These are phyloP conservation scores for Syzygium aromaticum DNA, from an alignment of 345 rosid species.

Conservation along the genomic window DNA sequence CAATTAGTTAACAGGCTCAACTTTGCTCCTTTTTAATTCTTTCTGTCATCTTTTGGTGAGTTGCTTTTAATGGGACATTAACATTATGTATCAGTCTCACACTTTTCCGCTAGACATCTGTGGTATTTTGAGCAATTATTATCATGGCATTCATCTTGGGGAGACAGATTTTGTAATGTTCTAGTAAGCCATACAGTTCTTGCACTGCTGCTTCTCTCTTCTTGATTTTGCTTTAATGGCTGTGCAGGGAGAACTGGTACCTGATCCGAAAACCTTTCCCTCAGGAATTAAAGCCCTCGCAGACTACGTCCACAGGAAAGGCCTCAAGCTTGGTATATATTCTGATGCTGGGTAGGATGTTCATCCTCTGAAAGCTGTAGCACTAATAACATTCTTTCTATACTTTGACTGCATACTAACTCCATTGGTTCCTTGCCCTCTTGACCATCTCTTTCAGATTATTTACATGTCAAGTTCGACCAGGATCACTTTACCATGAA, in stretches of 20 bases:
- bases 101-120: neutral
- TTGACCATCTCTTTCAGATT: constrained; percentile 27
- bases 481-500: constrained; percentile 92
- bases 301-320: constrained; percentile 72
- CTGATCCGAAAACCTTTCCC: constrained; percentile 74
- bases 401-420: neutral
- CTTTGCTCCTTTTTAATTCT: neutral
- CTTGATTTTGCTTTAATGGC: constrained; percentile 7
- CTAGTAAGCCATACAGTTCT: neutral
- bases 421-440: constrained; percentile 3
- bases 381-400: neutral
- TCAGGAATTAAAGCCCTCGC: constrained; percentile 85
- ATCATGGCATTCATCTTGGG: neutral
- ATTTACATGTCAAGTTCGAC: constrained; percentile 93
- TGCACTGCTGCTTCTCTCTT: neutral
- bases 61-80: neutral
- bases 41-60: neutral
- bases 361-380: neutral
- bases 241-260: constrained; percentile 66
- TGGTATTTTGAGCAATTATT: neutral
- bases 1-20: neutral
- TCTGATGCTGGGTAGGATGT: constrained; percentile 95
- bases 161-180: neutral
- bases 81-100: neutral
- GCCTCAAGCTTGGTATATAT: constrained; percentile 96